Percentiles rank a stretch among this genome's conserved stretches.
These are phyloP conservation scores for Venturia nashicola DNA, from an alignment of 2,329 filamentous ascomycete genomes.

Conservation along the genomic window DNA sequence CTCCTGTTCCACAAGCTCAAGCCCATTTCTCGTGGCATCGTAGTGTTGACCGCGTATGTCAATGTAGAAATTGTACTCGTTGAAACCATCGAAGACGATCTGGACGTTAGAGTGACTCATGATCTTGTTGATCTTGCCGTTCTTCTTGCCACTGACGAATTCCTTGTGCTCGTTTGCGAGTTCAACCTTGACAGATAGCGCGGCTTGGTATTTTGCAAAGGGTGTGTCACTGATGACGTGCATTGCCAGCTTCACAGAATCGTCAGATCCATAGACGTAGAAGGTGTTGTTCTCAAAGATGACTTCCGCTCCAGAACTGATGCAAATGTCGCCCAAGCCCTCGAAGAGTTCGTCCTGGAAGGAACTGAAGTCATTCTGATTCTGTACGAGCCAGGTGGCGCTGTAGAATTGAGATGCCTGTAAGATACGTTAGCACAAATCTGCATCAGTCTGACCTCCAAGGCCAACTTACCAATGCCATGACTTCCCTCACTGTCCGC, in stretches of 20 bases:
- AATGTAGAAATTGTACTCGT: constrained; percentile 99
- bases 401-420: constrained; percentile 96
- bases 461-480: constrained; percentile 61
- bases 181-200: constrained; percentile 96
- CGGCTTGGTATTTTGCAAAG: constrained; percentile 63
- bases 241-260: constrained; percentile 90
- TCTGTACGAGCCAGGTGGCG: constrained; percentile 62
- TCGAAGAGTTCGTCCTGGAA: constrained; percentile 52
- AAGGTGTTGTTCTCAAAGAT: constrained; percentile 92
- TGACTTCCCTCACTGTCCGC: constrained; percentile 87
- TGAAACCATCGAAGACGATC: constrained; percentile 98
- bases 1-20: constrained; percentile 91
- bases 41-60: constrained; percentile 89
- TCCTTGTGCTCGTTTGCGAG: constrained; percentile 99
- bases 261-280: constrained; percentile 88
- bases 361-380: constrained; percentile 6
- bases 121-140: constrained; percentile 99
- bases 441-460: constrained; percentile 10
- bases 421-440: constrained; percentile 14
- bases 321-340: constrained; percentile 94
- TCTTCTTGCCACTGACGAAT: constrained; percentile 98
- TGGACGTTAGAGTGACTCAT: constrained; percentile 99
- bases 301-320: constrained; percentile 89
- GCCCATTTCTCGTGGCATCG: constrained; percentile 84
- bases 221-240: constrained; percentile 85